phyloP scores from a whole-genome alignment of 441 rosid species.

The Pelargonium australe region DNA sequence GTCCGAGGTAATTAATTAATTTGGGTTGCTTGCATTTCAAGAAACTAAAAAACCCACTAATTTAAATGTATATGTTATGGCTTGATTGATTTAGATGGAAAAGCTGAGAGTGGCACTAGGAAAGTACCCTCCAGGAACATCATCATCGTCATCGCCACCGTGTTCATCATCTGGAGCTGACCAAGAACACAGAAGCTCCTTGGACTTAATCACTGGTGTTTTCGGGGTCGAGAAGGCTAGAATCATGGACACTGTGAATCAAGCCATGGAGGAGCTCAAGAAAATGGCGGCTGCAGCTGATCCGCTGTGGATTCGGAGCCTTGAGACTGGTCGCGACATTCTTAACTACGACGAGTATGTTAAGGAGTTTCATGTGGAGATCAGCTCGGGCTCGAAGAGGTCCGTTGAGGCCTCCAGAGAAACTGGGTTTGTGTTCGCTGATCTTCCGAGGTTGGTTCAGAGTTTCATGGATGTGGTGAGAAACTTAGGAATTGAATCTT shows the following conservation, averaged over 20 bases:
- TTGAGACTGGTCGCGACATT: conserved; percentile 87
- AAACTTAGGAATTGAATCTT: too few species aligned
- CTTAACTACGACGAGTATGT: conserved; percentile 85
- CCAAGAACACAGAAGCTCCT: conserved; percentile 55
- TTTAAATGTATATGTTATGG: neutral
- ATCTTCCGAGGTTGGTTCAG: conserved; percentile 70
- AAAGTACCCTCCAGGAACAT: conserved; percentile 33
- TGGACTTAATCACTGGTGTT: conserved; percentile 67
- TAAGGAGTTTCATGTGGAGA: conserved; percentile 56
- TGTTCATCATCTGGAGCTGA: conserved; percentile 53
- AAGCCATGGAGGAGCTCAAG: conserved; percentile 70
- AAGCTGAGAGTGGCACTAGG: conserved; percentile 59
- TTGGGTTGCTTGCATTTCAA: neutral
- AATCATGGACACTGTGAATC: conserved; percentile 62
- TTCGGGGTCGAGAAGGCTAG: conserved; percentile 72
- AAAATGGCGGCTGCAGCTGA: conserved; percentile 71
- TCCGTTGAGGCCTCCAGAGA: conserved; percentile 90
- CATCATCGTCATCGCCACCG: conserved; percentile 19
- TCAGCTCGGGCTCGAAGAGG: conserved; percentile 35
- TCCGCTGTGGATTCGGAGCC: conserved; percentile 82
- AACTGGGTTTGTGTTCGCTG: conserved; percentile 63
- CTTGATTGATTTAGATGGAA: conserved; percentile 37
- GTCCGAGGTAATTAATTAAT: conserved; percentile 39
- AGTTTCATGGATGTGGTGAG: conserved; percentile 83
- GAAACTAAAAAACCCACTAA: too few species aligned